Evolutionary conservation across 345 rosid species (phyloP).

Genomic region (Ricinus communis): DNA sequence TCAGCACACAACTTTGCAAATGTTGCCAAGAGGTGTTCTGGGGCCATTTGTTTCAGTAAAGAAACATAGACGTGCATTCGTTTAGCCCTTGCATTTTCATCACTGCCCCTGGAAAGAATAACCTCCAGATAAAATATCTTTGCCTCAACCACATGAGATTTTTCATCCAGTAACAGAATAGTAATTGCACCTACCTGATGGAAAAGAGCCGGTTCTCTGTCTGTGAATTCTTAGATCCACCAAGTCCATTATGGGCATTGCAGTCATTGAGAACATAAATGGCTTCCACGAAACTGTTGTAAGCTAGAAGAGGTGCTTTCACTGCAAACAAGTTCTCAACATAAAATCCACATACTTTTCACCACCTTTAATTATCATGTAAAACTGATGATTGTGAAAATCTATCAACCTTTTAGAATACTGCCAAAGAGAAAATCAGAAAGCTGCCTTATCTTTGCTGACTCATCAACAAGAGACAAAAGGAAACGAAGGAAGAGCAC

Average conservation of each 20-base stretch:
- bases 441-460: slow-evolving; percentile 82
- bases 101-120: slow-evolving; percentile 61
- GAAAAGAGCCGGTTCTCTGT: slow-evolving; percentile 59
- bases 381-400: slow-evolving; percentile 15
- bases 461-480: slow-evolving; percentile 85
- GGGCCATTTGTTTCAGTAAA: slow-evolving; percentile 93
- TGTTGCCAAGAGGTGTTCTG: slow-evolving; percentile 90
- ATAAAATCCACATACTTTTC: slow-evolving; percentile 10
- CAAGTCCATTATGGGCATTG: slow-evolving; percentile 55
- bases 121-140: slow-evolving; percentile 21
- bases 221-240: slow-evolving; percentile 50
- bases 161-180: slow-evolving; percentile 5
- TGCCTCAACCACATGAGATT: slow-evolving; percentile 5
- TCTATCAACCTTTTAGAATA: slow-evolving; percentile 70
- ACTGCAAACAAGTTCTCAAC: slow-evolving; percentile 40
- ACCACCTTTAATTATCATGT: slow-evolving; percentile 5
- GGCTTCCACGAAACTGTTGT: slow-evolving; percentile 96
- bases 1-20: slow-evolving; percentile 96
- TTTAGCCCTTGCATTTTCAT: slow-evolving; percentile 70
- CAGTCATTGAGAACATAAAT: slow-evolving; percentile 84
- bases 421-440: slow-evolving; percentile 86
- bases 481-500: slow-evolving; percentile 84
- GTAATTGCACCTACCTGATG: slow-evolving; percentile 48
- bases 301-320: slow-evolving; percentile 93
- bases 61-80: slow-evolving; percentile 81